These are phyloP conservation scores for Draba incana DNA, from an alignment of 345 rosid genomes.

Conservation along the genomic window DNA sequence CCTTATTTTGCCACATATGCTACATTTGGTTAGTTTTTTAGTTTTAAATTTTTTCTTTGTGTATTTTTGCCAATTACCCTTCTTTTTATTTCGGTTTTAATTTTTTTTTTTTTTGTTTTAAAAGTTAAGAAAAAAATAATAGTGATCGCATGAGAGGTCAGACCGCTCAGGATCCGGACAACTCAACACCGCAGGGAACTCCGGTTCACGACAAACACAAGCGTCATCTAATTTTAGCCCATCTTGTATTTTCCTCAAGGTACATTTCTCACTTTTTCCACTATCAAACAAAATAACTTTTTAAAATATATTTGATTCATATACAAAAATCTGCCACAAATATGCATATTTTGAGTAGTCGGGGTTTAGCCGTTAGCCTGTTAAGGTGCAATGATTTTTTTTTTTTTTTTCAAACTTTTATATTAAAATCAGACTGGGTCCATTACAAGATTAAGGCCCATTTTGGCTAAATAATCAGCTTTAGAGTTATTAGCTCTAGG, in stretches of 20 bases:
- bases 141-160: constrained; percentile 27
- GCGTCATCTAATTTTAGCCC: constrained; percentile 30
- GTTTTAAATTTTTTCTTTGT: too few relatives aligned
- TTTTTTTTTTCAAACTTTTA: too few relatives aligned
- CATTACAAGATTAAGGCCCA: too few relatives aligned
- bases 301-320: neutral
- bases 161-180: constrained; percentile 42
- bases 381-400: too few relatives aligned
- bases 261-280: constrained; percentile 12
- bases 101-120: neutral
- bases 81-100: neutral
- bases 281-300: neutral
- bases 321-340: neutral
- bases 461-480: too few relatives aligned
- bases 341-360: too few relatives aligned
- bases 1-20: too few relatives aligned
- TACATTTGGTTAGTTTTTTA: too few relatives aligned
- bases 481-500: too few relatives aligned
- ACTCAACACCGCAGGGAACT: constrained; percentile 44
- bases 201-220: constrained; percentile 36
- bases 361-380: too few relatives aligned
- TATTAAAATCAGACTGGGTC: too few relatives aligned
- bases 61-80: too few relatives aligned
- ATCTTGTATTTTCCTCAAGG: constrained; percentile 22
- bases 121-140: neutral